phyloP scores from a whole-genome alignment of 2,329 filamentous ascomycete genomes.

The Fusarium metavorans region DNA sequence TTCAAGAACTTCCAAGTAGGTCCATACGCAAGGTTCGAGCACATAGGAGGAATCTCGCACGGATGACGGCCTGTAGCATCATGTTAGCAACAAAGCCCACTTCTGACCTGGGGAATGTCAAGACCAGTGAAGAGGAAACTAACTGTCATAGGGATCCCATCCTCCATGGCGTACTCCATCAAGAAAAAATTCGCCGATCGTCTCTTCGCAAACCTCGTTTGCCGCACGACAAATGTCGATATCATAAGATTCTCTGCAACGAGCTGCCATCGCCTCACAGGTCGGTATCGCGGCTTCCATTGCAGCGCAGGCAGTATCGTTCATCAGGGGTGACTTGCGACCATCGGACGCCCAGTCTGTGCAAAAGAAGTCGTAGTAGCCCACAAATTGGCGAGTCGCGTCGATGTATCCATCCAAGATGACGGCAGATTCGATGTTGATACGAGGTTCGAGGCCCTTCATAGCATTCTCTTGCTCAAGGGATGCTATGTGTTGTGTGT shows the following conservation, averaged over 20 bases:
- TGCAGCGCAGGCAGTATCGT: background rate
- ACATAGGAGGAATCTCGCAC: background rate
- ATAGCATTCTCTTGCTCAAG: conserved; percentile 1
- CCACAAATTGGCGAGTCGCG: conserved; percentile 15
- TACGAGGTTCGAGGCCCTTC: background rate
- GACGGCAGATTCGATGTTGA: conserved; percentile 20
- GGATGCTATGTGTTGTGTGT: conserved; percentile 21
- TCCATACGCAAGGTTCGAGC: conserved; percentile 17
- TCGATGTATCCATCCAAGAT: conserved; percentile 35
- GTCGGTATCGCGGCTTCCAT: conserved; percentile 30
- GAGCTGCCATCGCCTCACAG: conserved; percentile 7
- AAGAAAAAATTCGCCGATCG: conserved; percentile 14
- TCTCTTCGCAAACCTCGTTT: conserved; percentile 23
- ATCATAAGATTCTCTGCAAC: conserved; percentile 12
- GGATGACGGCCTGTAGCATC: background rate
- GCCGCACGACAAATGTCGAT: conserved; percentile 11
- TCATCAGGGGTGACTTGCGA: conserved; percentile 20
- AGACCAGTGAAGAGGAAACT: background rate
- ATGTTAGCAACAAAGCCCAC: background rate
- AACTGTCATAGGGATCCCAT: conserved; percentile 32
- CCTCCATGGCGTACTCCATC: conserved; percentile 10
- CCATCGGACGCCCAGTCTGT: conserved; percentile 18
- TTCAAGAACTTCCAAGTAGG: conserved; percentile 27
- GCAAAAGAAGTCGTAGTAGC: conserved; percentile 33
- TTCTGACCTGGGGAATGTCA: background rate